Base-by-base conservation (phyloP, 768 basidiomycete species). In the Kwoniella pini region DNA sequence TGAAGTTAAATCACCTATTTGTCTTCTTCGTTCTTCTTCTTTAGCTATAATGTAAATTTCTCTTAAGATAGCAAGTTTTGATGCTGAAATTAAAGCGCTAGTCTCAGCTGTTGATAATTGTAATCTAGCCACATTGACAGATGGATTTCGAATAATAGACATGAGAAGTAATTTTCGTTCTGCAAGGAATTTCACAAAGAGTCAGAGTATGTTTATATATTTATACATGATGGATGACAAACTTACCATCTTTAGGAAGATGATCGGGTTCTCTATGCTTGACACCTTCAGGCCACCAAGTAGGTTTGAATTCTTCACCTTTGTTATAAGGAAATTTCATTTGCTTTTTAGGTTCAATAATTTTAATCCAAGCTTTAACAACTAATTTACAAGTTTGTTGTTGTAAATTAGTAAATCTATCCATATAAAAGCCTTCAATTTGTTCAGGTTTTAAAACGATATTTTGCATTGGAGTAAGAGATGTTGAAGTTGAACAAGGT, bases 211-310 rank as follows among this genome's bases (percentile, higher is more conserved):
- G 33, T 36, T 36, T 36, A 9, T 9, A 9, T 7, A 36, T 36
- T 15, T 36, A 36, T 36, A 36, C 15, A 9, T 36, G 15, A 15
- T 36, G 33, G 33, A 21, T 27, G 31, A 50, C 48, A 45, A 28
- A 71, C 78, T 67, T 43, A 80, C 80, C 78, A 28, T 67, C 59
- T 61, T 81, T 80, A 50, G 62, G 62, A 11, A 81, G 62, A 46
- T 81, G 80, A 54, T 81, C 80, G 1, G 80, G 80, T 61, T 80
- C 80, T 42, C 75, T 69, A 59, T 81, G 80, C 27, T 76, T 70
- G 9, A 80, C 64, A 30, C 65, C 70, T 38, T 65, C 57, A 3
- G 80, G 80, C 80, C 80, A 81, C 80, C 80, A 81, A 5, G 56
- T 58, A 0, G 80, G 80, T 56, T 72, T 76, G n/a, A 62, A 49